Evolutionary conservation across 148 eudicot genomes (phyloP).

Genomic region (Oxyria digyna): DNA sequence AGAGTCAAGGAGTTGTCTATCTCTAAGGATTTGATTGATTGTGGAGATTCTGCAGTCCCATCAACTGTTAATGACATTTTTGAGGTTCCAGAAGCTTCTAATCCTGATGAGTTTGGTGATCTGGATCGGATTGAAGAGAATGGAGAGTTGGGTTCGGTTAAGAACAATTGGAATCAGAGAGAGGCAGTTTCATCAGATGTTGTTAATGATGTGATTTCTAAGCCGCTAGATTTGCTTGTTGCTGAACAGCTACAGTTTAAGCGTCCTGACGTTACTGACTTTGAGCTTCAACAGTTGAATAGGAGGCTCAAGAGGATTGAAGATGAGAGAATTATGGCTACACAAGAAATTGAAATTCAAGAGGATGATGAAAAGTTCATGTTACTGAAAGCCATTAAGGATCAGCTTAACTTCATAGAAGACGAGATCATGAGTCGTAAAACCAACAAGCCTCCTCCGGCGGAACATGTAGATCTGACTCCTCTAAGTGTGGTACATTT

Average conservation of each 20-base stretch:
- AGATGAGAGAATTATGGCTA: slow-evolving; percentile 24
- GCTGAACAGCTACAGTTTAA: slow-evolving; percentile 21
- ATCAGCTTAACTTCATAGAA: slow-evolving; percentile 45
- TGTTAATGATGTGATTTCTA: slow-evolving; percentile 1
- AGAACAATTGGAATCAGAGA: slow-evolving; percentile 25
- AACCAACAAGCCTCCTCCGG: slow-evolving; percentile 17
- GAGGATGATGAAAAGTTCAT: slow-evolving; percentile 32
- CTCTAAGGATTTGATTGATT: slow-evolving; percentile 12
- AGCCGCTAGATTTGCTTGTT: slow-evolving; percentile 12
- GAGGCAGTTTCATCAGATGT: slow-evolving; percentile 3
- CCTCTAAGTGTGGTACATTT: slow-evolving; percentile 47
- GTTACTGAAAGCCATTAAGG: slow-evolving; percentile 57
- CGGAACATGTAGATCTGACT: slow-evolving; percentile 25
- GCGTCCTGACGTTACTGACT: slow-evolving; percentile 29
- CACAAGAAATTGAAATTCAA: slow-evolving; percentile 16
- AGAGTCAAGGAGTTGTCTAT: slow-evolving; percentile 42
- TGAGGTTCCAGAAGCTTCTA: slow-evolving; percentile 55
- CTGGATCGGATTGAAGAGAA: slow-evolving; percentile 7
- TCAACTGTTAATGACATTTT: slow-evolving; percentile 56
- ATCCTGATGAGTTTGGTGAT: slow-evolving; percentile 3
- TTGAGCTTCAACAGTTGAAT: slow-evolving; percentile 30
- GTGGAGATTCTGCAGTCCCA: slow-evolving; percentile 21
- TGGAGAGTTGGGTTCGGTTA: slow-evolving; percentile 13
- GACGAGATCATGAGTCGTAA: slow-evolving; percentile 41
- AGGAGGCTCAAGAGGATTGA: slow-evolving; percentile 46